Conservation (phyloP, 805 yeast genomes). For the Saccharomycopsis babjevae region DNA sequence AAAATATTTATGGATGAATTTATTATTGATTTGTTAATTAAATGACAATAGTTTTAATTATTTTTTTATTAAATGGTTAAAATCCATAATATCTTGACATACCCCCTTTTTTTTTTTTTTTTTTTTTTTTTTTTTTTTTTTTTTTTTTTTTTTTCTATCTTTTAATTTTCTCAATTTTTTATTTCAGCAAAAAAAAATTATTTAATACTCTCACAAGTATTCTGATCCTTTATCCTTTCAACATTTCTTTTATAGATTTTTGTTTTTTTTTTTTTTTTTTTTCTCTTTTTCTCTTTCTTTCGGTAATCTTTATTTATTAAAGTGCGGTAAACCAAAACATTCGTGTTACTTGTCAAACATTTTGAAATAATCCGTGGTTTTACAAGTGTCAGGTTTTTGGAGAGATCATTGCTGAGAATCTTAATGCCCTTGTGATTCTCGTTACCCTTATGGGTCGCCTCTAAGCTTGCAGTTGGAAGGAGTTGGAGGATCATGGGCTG, state of each 20-base stretch:
- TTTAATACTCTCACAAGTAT: neutral
- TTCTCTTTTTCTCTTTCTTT: slow-evolving; percentile 2
- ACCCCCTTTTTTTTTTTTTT: too few relatives aligned
- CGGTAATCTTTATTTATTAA: slow-evolving; percentile 15
- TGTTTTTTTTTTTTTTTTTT: neutral
- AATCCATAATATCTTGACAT: too few relatives aligned
- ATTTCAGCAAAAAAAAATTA: neutral
- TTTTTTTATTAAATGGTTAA: too few relatives aligned
- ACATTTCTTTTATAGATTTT: neutral
- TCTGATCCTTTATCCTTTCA: neutral
- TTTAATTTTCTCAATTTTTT: neutral
- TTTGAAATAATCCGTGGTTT: slow-evolving; percentile 5
- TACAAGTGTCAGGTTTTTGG: slow-evolving; percentile 19
- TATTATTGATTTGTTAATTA: too few relatives aligned
- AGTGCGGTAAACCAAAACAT: slow-evolving; percentile 20
- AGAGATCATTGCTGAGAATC: slow-evolving; percentile 18
- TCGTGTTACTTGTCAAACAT: slow-evolving; percentile 18
- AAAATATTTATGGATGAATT: too few relatives aligned
- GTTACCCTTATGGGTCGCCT: slow-evolving; percentile 13
- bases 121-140: too few relatives aligned
- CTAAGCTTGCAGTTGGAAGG: slow-evolving; percentile 19
- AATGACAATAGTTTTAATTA: too few relatives aligned
- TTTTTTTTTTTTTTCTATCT: neutral
- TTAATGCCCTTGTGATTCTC: slow-evolving; percentile 18
- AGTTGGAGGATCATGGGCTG: slow-evolving; percentile 19